Percentiles rank a stretch among this genome's conserved stretches.
Evolutionary conservation across 306 rosid genomes (phyloP).

Genomic region (Heteromeles arbutifolia): DNA sequence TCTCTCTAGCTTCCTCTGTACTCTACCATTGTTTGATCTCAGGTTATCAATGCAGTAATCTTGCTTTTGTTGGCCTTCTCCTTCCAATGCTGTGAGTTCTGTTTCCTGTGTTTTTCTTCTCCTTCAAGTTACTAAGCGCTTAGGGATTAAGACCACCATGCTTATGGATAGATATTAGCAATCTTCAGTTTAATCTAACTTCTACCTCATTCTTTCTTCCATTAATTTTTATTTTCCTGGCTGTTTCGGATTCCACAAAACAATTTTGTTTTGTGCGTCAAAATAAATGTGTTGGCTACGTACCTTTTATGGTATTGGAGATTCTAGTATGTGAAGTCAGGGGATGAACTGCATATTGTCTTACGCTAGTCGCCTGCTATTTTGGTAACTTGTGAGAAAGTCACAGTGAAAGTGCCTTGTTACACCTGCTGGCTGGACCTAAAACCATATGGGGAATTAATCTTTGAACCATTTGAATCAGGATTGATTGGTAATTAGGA

Average conservation of each 20-base stretch:
- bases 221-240: neutral
- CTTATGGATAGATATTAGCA: neutral
- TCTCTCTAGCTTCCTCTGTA: too few species aligned
- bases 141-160: neutral
- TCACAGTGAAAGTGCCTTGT: neutral
- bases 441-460: neutral
- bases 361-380: neutral
- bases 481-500: neutral
- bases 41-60: too few species aligned
- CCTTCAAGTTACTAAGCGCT: neutral
- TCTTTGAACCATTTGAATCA: neutral
- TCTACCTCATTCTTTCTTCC: neutral
- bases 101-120: constrained; percentile 9
- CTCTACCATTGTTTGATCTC: too few species aligned
- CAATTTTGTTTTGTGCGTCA: neutral
- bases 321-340: neutral
- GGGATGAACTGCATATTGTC: neutral
- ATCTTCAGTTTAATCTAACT: neutral
- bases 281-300: neutral
- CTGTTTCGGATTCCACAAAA: neutral
- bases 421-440: neutral
- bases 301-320: neutral
- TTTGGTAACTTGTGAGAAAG: neutral
- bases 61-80: constrained; percentile 99
- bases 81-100: constrained; percentile 81